Base-by-base conservation (phyloP, 768 basidiomycete genomes). In the Serendipita sp. region DNA sequence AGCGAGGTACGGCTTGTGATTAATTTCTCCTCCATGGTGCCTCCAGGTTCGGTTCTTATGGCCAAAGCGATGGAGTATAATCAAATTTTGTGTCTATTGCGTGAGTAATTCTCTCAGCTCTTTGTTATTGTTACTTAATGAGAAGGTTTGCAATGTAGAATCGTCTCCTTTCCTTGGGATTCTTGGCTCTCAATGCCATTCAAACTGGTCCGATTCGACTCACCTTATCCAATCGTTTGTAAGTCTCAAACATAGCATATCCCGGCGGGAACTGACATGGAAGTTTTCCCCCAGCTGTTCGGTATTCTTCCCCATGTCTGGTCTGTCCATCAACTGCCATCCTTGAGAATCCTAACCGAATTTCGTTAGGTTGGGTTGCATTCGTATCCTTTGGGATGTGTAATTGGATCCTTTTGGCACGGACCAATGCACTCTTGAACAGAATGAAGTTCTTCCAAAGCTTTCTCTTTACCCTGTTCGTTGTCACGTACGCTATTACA, bases 361-460 rank as follows among this genome's bases (percentile, higher is more conserved):
- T 32, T 7, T 18, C n/a, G 16, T 32, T 51, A 35, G 56, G 28
- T 5, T 32, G 16, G 16, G 28, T n/a, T 3, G 56, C 56, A 10
- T 35, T 18, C 16, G 35, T 60, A 3, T 60, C 28, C 8, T 60
- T 60, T n/a, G 56, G 24, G 35, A 60, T 60, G 56, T 60, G 28
- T 35, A 60, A 60, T 35, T 60, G 56, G 56, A 60, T 60, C 35
- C 8, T 60, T 4, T 35, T 60, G 24, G 56, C 56, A n/a, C 56
- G 56, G 4, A 60, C 56, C 24, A 60, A 32, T 24, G 56, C 56
- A 4, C 34, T 60, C 18, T 35, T 60, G 24, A 10, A 35, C 10
- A 10, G 35, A 32, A 32, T n/a, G 34, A 24, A 35, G 8, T 32
- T 24, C 4, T 5, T 60, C 16, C 24, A 32, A n/a, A 1, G 8